Conservation (phyloP, 345 rosid species). For the Gossypium turneri region DNA sequence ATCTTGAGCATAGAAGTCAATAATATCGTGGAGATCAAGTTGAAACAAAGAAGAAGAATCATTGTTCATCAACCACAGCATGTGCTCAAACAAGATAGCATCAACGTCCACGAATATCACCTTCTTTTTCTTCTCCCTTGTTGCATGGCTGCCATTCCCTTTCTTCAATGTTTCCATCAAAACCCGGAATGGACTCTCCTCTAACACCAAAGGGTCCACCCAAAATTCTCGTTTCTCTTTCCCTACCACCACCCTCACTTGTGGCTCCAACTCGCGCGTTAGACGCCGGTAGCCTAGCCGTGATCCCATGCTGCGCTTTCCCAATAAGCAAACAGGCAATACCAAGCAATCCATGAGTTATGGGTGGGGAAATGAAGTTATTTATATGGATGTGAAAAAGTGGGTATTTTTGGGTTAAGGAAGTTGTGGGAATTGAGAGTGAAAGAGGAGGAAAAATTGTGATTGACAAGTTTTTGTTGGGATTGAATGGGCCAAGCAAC, state of each 20-base stretch:
- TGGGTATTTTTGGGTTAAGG: not conserved
- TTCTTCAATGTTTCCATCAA: constrained; percentile 39
- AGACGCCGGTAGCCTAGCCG: constrained; percentile 46
- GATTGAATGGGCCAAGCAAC: constrained; percentile 40
- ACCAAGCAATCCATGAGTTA: constrained; percentile 64
- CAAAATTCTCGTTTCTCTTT: constrained; percentile 68
- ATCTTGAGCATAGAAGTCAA: constrained; percentile 78
- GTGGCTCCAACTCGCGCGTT: constrained; percentile 17
- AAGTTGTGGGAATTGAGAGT: constrained; percentile 5
- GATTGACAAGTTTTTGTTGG: constrained; percentile 19
- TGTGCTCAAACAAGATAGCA: constrained; percentile 84
- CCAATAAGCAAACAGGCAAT: constrained; percentile 43
- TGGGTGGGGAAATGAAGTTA: not conserved
- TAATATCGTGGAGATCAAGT: constrained; percentile 71
- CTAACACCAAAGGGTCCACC: constrained; percentile 58
- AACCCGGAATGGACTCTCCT: constrained; percentile 60
- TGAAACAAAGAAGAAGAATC: constrained; percentile 61
- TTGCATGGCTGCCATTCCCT: not conserved
- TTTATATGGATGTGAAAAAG: not conserved
- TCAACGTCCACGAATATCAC: constrained; percentile 62
- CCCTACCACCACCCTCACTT: constrained; percentile 74
- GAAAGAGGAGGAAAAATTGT: constrained; percentile 12
- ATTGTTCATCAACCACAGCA: constrained; percentile 76
- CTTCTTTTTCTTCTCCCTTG: constrained; percentile 22
- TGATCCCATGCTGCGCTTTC: constrained; percentile 32